Conservation (phyloP, 331 rosid genomes). For the Dryas integrifolia region DNA sequence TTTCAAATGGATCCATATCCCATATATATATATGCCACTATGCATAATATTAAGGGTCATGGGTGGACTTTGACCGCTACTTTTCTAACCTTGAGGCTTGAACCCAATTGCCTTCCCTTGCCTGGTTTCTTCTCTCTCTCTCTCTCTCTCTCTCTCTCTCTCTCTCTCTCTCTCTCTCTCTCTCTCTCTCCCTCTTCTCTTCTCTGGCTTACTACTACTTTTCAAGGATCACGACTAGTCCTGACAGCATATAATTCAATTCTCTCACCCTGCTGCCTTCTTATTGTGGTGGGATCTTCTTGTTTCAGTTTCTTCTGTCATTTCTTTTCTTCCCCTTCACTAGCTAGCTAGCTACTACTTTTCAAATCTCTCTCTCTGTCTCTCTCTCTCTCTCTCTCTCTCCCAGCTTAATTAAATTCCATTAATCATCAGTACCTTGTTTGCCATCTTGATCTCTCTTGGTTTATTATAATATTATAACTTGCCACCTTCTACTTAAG, state of each 20-base stretch:
- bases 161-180: conserved; percentile 8
- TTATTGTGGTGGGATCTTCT: no score
- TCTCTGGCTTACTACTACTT: conserved; percentile 29
- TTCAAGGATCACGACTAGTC: conserved; percentile 31
- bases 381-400: neutral
- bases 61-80: conserved; percentile 48
- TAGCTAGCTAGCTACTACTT: conserved; percentile 18
- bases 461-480: no score
- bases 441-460: no score
- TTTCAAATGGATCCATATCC: conserved; percentile 10
- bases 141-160: neutral
- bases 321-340: neutral
- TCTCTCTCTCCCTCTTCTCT: conserved; percentile 2
- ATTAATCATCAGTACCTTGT: no score
- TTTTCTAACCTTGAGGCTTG: conserved; percentile 24
- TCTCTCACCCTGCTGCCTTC: neutral
- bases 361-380: conserved; percentile 25
- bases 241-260: conserved; percentile 10
- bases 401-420: no score
- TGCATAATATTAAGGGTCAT: conserved; percentile 8
- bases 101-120: neutral
- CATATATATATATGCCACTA: neutral
- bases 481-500: neutral
- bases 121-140: conserved; percentile 25
- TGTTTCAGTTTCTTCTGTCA: neutral